A percentile compares a stretch with the other conserved stretches of the same genome.
These are phyloP conservation scores for Zelopaecilomyces penicillatus DNA, from an alignment of 2,329 filamentous ascomycete species.

Conservation along the genomic window DNA sequence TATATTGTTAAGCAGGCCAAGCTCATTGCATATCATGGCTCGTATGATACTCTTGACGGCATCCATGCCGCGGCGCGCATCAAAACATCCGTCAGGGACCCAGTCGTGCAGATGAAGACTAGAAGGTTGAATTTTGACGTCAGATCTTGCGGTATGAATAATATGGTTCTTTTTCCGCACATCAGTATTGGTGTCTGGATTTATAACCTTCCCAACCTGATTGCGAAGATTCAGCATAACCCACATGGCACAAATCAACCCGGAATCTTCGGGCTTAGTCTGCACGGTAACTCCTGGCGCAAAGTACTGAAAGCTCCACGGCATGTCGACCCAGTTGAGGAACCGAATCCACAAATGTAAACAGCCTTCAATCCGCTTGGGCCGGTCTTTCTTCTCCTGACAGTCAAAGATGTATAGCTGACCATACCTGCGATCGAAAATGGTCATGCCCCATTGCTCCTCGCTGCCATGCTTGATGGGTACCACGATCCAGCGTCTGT, in stretches of 20 bases:
- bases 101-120: slow-evolving; percentile 8
- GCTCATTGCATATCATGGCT: slow-evolving; percentile 12
- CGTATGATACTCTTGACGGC: slow-evolving; percentile 7
- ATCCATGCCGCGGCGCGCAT: not conserved
- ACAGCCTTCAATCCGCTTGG: slow-evolving; percentile 9
- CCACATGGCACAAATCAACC: slow-evolving; percentile 9
- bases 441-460: slow-evolving; percentile 14
- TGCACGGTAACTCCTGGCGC: slow-evolving; percentile 6
- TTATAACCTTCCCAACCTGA: slow-evolving; percentile 7
- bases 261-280: slow-evolving; percentile 7
- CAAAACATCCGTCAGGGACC: slow-evolving; percentile 7
- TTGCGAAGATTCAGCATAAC: slow-evolving; percentile 12
- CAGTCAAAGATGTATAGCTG: slow-evolving; percentile 15
- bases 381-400: slow-evolving; percentile 1
- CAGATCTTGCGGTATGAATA: too few species aligned
- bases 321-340: slow-evolving; percentile 11
- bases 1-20: slow-evolving; percentile 7
- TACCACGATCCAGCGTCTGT: slow-evolving; percentile 10
- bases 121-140: not conserved
- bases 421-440: slow-evolving; percentile 13
- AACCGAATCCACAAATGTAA: slow-evolving; percentile 14
- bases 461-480: slow-evolving; percentile 7
- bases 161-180: too few species aligned
- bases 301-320: slow-evolving; percentile 13
- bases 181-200: not conserved